A percentile compares a stretch with the other conserved stretches of the same genome.
phyloP scores from a whole-genome alignment of 73 alveolate species.

The Paramecium bursaria region DNA sequence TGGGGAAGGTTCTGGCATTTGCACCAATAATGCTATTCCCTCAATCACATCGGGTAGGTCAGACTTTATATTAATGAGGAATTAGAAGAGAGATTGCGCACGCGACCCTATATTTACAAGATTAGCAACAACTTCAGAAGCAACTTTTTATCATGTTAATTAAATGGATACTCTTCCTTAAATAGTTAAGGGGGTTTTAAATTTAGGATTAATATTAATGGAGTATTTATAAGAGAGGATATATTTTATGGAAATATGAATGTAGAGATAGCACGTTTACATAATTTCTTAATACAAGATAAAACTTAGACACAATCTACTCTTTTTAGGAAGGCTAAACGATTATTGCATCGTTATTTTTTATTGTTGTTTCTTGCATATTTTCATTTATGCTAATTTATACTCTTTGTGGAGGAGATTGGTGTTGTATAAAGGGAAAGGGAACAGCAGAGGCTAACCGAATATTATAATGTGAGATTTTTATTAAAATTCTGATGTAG shows the following conservation, averaged over 20 bases:
- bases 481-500: background rate
- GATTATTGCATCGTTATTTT: background rate
- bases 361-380: background rate
- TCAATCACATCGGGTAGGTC: background rate
- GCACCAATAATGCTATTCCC: conserved; percentile 5
- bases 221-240: conserved; percentile 39
- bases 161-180: background rate
- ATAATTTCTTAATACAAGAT: background rate
- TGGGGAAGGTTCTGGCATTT: conserved; percentile 15
- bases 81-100: conserved; percentile 24
- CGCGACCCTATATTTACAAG: conserved; percentile 9
- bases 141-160: background rate
- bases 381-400: background rate
- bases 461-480: conserved; percentile 15
- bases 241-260: conserved; percentile 21
- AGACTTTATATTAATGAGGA: conserved; percentile 27
- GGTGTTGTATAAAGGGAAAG: conserved; percentile 41
- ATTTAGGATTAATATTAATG: conserved; percentile 22
- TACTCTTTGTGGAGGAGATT: background rate
- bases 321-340: background rate
- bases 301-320: background rate
- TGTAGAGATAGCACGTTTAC: conserved; percentile 17
- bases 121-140: background rate
- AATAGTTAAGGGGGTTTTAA: conserved; percentile 12
- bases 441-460: conserved; percentile 51